Percentiles rank a stretch among this genome's conserved stretches.
phyloP scores from a whole-genome alignment of 352 stramenopile species.

The Globisporangium canariense region DNA sequence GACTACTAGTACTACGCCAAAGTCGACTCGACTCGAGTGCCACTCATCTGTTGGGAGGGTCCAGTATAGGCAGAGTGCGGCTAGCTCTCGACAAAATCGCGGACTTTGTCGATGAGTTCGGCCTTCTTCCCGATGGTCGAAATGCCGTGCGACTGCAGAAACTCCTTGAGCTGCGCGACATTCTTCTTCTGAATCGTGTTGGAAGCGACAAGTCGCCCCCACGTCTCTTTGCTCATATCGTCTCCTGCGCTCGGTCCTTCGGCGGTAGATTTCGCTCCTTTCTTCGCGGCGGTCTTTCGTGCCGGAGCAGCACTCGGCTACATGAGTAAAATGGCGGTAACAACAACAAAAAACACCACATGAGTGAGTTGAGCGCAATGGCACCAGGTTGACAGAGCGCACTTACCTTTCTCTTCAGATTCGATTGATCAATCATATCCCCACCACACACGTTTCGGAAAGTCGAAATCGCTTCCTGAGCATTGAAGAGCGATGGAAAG shows the following conservation, averaged over 20 bases:
- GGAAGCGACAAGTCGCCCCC: constrained; percentile 39
- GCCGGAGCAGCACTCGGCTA: constrained; percentile 26
- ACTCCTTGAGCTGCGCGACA: constrained; percentile 62
- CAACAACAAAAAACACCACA: background rate
- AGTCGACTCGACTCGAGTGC: too few species aligned
- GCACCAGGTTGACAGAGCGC: background rate
- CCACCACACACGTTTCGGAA: constrained; percentile 52
- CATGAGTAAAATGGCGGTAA: background rate
- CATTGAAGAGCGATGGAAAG: background rate
- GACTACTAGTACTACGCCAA: background rate
- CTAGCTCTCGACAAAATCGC: constrained; percentile 36
- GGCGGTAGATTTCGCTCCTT: constrained; percentile 26
- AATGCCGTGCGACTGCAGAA: constrained; percentile 49
- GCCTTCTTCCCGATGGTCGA: constrained; percentile 49
- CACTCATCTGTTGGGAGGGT: background rate
- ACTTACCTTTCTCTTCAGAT: constrained; percentile 50
- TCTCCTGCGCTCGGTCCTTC: constrained; percentile 28
- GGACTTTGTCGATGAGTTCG: constrained; percentile 54
- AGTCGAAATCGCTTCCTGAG: constrained; percentile 38
- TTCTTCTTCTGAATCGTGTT: constrained; percentile 72
- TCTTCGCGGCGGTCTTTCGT: constrained; percentile 30
- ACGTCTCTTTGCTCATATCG: constrained; percentile 46
- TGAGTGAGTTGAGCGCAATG: background rate
- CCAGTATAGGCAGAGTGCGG: background rate
- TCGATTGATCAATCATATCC: constrained; percentile 45